phyloP scores from a whole-genome alignment of 345 rosid species.

The Lepidium sativum region DNA sequence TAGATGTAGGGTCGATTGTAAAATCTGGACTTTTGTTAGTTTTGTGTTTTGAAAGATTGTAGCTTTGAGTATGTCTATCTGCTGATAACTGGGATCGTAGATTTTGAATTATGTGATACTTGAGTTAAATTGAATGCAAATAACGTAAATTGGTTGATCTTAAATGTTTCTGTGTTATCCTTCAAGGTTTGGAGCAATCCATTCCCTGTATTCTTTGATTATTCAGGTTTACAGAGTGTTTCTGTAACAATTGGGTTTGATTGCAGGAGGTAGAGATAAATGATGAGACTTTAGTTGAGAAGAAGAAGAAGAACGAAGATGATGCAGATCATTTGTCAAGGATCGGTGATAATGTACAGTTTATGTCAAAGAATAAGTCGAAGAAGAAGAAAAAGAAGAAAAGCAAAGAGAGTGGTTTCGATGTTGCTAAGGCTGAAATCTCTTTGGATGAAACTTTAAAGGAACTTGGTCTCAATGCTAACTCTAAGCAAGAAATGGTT shows the following conservation, averaged over 20 bases:
- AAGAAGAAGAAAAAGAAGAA: conserved; percentile 89
- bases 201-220: neutral
- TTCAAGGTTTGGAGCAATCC: neutral
- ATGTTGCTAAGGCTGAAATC: conserved; percentile 24
- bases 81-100: neutral
- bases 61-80: neutral
- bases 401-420: conserved; percentile 37
- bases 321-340: neutral
- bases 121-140: neutral
- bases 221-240: neutral
- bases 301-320: conserved; percentile 22
- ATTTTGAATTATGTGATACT: neutral
- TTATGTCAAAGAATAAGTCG: conserved; percentile 36
- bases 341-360: neutral
- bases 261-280: conserved; percentile 37
- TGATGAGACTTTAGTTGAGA: conserved; percentile 26
- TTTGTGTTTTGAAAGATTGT: neutral
- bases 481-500: conserved; percentile 20
- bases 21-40: neutral
- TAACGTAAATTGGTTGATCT: neutral
- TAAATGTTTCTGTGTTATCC: neutral
- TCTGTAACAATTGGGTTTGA: conserved; percentile 13
- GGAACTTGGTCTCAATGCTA: conserved; percentile 33
- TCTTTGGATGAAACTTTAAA: conserved; percentile 42
- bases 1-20: neutral